Evolutionary conservation across 495 filamentous ascomycete genomes (phyloP), one percentile per base, ranked within the genome.

Genomic region (Penicillium herquei): DNA sequence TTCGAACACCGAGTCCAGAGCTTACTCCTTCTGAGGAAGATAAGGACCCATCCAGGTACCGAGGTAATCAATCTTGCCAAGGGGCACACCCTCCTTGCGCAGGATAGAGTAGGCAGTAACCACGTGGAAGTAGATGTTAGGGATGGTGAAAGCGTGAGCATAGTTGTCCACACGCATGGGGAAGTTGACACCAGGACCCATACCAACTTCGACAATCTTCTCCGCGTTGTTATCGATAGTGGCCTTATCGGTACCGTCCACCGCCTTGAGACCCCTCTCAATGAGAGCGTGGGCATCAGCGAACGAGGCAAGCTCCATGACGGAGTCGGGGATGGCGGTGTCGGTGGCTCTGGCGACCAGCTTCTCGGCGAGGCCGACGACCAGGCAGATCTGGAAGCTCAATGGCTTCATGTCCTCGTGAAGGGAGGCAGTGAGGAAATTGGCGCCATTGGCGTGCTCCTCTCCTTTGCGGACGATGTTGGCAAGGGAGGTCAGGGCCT

Each of bases 41-140:
- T 40, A 59, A 41, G 45, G 53, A 10, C 45, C 26, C 35, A 75
- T 45, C 44, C 71, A 74, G 9, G 49, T 11, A 17, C 45, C 59
- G 49, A 83, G 37, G 56, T 69, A 87, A 67, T 85, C 78, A 17
- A 17, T 14, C 73, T 86, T 86, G 1, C 80, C 81, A 12, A 88
- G 10, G 1, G 73, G 70, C 37, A 84, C 83, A 7, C 84, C 84
- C 61, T 82, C 71, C 44, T 64, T 68, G 30, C 84, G 65, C 50
- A 87, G 56, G 54, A 88, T 80, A 10, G 55, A 66, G 67, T 88
- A 87, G 21, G 81, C 69, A 8, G 73, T 83, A 2, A 60, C 67
- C 33, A 81, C 33, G 67, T 87, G 85, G 65, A 88, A 87, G 56
- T 70, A 81, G 53, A 85, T 72, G 56, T 87, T 83, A 35, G 84